phyloP scores from a whole-genome alignment of 1,139 yeast genomes.

The Pneumocystis wakefieldiae region DNA sequence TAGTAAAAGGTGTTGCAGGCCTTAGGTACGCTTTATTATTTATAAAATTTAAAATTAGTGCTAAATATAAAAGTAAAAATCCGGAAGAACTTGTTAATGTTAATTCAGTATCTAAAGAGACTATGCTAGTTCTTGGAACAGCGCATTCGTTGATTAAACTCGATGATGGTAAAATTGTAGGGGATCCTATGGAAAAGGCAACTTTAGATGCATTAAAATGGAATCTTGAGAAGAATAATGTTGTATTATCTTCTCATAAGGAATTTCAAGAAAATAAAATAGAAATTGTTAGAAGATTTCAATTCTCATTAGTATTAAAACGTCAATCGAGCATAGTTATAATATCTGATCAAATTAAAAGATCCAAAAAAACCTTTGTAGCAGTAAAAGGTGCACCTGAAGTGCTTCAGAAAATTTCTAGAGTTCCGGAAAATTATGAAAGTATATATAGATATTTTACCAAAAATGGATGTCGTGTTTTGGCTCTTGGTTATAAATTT shows the following conservation, averaged over 20 bases:
- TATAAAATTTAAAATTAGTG: neutral
- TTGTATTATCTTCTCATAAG: constrained; percentile 17
- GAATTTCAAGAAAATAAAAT: constrained; percentile 29
- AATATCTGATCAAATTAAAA: constrained; percentile 20
- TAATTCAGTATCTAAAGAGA: constrained; percentile 46
- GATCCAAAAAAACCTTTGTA: constrained; percentile 45
- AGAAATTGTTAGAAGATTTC: constrained; percentile 80
- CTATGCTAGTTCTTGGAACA: constrained; percentile 70
- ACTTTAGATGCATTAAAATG: constrained; percentile 80
- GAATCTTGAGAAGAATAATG: constrained; percentile 64
- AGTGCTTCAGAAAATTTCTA: constrained; percentile 63
- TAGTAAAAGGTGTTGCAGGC: constrained; percentile 93
- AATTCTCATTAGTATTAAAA: constrained; percentile 87
- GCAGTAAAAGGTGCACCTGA: constrained; percentile 99
- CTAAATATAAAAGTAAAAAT: constrained; percentile 19
- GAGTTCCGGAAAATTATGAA: constrained; percentile 68
- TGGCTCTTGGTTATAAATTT: constrained; percentile 78
- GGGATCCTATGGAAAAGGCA: constrained; percentile 98
- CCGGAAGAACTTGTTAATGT: constrained; percentile 38
- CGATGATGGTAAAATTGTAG: constrained; percentile 65
- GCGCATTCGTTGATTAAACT: constrained; percentile 90
- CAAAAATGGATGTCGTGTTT: constrained; percentile 89
- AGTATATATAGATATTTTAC: constrained; percentile 80
- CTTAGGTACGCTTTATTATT: constrained; percentile 22
- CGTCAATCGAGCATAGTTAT: constrained; percentile 85